Evolutionary conservation across 2,329 filamentous ascomycete species (phyloP), one percentile per base, ranked within the genome.

Genomic region (Fusarium sororula): DNA sequence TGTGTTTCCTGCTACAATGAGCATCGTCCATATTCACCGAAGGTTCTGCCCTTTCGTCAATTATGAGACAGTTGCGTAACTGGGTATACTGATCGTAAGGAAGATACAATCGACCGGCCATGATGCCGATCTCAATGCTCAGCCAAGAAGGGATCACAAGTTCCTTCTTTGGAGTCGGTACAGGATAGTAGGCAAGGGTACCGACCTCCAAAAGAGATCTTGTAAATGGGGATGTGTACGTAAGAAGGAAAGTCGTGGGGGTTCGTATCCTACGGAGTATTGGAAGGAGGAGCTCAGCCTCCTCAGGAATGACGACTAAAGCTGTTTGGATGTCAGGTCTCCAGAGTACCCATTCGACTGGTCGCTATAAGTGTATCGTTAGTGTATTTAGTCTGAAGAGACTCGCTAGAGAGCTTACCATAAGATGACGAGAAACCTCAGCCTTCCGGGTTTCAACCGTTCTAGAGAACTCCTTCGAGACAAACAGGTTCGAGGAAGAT

Each of bases 301-400:
- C 62, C 20, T 65, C 62, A 15, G 62, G 62, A 10, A 65, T 65
- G 1, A 65, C 11, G 1, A 65, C 13, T 2, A 65, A 18, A 0
- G 56, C 62, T 24, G 24, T 65, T 26, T n/a, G 32, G 2, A 26
- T 39, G 2, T 6, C 26, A 5, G 62, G 39, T 17, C 57, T 45
- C 62, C 62, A 65, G 0, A 65, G 62, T 13, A 65, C 14, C 62
- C 62, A 65, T 20, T 65, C 62, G 2, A 62, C 24, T 20, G 50
- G 59, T n/a, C 59, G 50, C 59, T 62, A 7, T 13, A n/a, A 2
- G 3, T 11, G 10, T 2, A 18, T 39, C 3, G 4, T 20, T 17
- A 39, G 17, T 18, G 11, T 24, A 4, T 13, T 14, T 13, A 22
- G 14, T 55, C 10, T 8, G 8, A 13, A 14, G 0, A 18, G 10